A percentile compares a stretch with the other conserved stretches of the same genome.
Conservation (phyloP, 257 asterid genomes). For the Solanum tarapatanum region DNA sequence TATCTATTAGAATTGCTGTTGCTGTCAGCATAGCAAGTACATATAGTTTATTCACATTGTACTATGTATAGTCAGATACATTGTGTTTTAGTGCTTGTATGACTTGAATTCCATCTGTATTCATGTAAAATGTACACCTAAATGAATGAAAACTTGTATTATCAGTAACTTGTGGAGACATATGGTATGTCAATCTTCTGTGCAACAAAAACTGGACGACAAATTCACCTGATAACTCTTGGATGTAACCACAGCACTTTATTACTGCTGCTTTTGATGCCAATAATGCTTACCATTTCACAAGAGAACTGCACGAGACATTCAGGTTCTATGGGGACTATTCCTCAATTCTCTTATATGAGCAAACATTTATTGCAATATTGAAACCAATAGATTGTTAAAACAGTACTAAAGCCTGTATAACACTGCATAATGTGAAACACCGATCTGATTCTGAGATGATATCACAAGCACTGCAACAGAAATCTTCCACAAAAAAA, state of each 20-base stretch:
- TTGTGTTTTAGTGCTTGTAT: not conserved
- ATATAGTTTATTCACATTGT: not conserved
- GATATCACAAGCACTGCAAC: not conserved
- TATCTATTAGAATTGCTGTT: not conserved
- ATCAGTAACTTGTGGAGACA: not conserved
- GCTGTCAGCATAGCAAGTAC: not conserved
- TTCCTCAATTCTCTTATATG: not conserved
- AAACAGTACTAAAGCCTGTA: not conserved
- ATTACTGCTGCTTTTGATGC: not conserved
- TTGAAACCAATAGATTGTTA: not conserved
- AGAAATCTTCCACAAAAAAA: not conserved
- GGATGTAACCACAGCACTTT: not conserved
- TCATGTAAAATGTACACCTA: not conserved
- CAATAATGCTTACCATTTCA: not conserved
- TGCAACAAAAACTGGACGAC: not conserved
- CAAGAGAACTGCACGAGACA: not conserved
- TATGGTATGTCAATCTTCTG: not conserved
- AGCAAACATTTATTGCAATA: not conserved
- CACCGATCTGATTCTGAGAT: not conserved
- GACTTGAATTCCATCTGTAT: not conserved
- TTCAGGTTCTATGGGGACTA: not conserved
- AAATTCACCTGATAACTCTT: not conserved
- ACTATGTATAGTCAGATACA: not conserved
- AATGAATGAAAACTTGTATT: not conserved
- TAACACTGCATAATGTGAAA: not conserved